phyloP scores from a whole-genome alignment of 139 green algal genomes.

The Chlorella sp. region DNA sequence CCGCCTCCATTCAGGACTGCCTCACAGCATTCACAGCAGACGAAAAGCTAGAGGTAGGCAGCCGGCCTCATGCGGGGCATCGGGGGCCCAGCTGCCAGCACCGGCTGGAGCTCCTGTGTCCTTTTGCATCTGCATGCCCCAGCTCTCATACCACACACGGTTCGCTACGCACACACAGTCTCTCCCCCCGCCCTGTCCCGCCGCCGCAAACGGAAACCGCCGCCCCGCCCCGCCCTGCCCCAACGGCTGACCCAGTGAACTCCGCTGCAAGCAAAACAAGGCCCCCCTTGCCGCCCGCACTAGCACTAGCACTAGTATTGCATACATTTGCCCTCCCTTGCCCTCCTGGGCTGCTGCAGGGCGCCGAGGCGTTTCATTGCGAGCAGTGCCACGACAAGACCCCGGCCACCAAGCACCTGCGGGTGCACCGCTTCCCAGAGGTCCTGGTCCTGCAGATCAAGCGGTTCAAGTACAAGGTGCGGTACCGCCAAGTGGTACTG shows the following conservation, averaged over 20 bases:
- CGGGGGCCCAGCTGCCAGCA: neutral
- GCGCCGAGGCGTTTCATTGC: slow-evolving; percentile 61
- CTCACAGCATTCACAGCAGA: slow-evolving; percentile 60
- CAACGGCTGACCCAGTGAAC: no score
- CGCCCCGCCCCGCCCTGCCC: no score
- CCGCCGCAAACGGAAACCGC: no score
- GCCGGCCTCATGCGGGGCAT: neutral
- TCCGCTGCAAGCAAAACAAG: neutral
- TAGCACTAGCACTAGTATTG: neutral
- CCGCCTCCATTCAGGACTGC: slow-evolving; percentile 61
- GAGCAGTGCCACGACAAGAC: slow-evolving; percentile 56
- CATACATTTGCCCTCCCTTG: neutral
- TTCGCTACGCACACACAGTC: neutral
- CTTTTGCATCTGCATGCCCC: no score
- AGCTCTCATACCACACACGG: no score
- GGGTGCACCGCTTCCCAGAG: slow-evolving; percentile 58
- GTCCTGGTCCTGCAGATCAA: slow-evolving; percentile 71
- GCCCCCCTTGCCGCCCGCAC: neutral
- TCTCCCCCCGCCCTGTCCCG: no score
- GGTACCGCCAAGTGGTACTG: no score
- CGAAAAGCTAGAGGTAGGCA: slow-evolving; percentile 52
- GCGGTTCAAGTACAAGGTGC: slow-evolving; percentile 57
- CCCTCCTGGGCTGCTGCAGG: slow-evolving; percentile 31
- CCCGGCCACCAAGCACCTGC: slow-evolving; percentile 63
- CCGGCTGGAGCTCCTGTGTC: neutral